These are phyloP conservation scores for Miscanthus sacchariflorus DNA, from an alignment of 202 grass and related monocot genomes.

Conservation along the genomic window DNA sequence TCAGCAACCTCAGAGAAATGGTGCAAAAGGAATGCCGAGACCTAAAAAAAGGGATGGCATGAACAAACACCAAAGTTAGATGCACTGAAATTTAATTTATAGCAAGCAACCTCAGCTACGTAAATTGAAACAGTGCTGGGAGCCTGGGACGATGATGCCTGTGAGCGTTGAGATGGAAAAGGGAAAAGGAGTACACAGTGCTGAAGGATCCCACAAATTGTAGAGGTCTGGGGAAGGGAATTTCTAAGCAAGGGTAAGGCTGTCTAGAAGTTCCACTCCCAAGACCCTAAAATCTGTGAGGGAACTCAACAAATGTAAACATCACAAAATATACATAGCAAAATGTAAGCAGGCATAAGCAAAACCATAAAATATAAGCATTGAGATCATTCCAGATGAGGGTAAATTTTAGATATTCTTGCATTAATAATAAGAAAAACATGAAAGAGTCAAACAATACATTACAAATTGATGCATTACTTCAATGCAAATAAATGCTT, in stretches of 20 bases:
- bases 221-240: not conserved
- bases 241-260: not conserved
- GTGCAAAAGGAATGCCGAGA: slow-evolving; percentile 85
- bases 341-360: slow-evolving; percentile 29
- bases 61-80: slow-evolving; percentile 34
- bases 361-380: slow-evolving; percentile 31
- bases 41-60: slow-evolving; percentile 52
- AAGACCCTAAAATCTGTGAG: not conserved
- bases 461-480: slow-evolving; percentile 7
- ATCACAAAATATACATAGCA: not conserved
- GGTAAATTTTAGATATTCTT: not conserved
- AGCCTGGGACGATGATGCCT: not conserved
- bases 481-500: slow-evolving; percentile 23
- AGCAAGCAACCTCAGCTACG: slow-evolving; percentile 22
- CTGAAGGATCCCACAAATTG: not conserved
- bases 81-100: slow-evolving; percentile 12
- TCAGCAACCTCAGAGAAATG: slow-evolving; percentile 92
- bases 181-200: not conserved
- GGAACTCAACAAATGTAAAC: slow-evolving; percentile 14
- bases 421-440: slow-evolving; percentile 17
- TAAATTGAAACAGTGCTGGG: slow-evolving; percentile 37
- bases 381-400: not conserved
- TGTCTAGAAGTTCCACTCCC: not conserved
- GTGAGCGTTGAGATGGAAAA: not conserved
- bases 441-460: slow-evolving; percentile 14